Conservation (phyloP, 352 stramenopile species). For the Phytophthora kernoviae region DNA sequence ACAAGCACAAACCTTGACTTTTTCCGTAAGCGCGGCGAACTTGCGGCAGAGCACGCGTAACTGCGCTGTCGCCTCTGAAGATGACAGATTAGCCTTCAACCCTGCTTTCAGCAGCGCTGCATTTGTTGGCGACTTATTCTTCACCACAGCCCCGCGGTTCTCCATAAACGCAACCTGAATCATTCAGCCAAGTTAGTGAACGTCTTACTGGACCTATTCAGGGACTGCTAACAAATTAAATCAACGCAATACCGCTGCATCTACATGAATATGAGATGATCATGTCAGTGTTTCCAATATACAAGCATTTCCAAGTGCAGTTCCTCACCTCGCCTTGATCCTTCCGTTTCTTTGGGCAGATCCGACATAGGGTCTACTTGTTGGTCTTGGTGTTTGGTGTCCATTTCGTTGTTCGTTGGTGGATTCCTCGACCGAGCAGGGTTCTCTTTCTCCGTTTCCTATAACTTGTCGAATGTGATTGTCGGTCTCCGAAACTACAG, state of each 20-base stretch:
- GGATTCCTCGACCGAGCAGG: no score
- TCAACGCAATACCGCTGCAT: conserved; percentile 19
- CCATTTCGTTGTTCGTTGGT: conserved; percentile 12
- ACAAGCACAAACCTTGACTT: conserved; percentile 67
- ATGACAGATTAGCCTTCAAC: conserved; percentile 65
- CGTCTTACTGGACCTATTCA: no score
- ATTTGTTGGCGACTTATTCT: conserved; percentile 48
- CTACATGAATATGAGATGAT: conserved; percentile 11
- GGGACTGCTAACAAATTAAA: background rate
- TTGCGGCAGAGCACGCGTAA: conserved; percentile 84
- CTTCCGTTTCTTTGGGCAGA: conserved; percentile 19
- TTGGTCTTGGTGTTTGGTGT: conserved; percentile 20
- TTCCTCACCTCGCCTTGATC: conserved; percentile 15
- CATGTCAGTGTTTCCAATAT: no score
- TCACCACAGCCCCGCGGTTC: conserved; percentile 28
- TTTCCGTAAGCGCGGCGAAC: conserved; percentile 81
- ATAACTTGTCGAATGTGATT: conserved; percentile 29
- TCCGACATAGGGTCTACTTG: conserved; percentile 6
- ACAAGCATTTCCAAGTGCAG: background rate
- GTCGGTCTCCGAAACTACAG: no score
- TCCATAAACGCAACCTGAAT: conserved; percentile 36
- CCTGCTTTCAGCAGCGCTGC: conserved; percentile 52
- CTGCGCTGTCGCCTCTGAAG: conserved; percentile 72
- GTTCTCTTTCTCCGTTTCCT: no score
- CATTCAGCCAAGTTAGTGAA: background rate